phyloP scores from a whole-genome alignment of 257 asterid species.

The Lycium barbarum region DNA sequence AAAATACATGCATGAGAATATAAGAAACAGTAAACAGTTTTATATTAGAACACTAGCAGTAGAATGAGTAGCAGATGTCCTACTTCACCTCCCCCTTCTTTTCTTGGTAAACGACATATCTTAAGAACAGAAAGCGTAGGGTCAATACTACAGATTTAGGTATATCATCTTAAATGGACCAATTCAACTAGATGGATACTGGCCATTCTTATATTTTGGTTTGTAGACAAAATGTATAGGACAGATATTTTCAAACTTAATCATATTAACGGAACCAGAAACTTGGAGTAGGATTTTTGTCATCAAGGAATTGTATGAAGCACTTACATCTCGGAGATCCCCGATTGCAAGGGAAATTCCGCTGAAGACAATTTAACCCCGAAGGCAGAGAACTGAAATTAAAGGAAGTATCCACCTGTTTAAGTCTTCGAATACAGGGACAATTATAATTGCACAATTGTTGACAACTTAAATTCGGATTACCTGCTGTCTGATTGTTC shows the following conservation, averaged over 20 bases:
- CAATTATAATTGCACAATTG: neutral
- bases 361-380: slow-evolving; percentile 75
- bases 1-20: neutral
- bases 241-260: slow-evolving; percentile 15
- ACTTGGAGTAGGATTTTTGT: neutral
- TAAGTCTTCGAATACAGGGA: neutral
- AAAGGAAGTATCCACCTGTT: slow-evolving; percentile 13
- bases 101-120: neutral
- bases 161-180: neutral
- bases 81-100: neutral
- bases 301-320: neutral
- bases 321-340: slow-evolving; percentile 62
- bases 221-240: slow-evolving; percentile 11
- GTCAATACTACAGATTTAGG: neutral
- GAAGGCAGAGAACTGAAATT: slow-evolving; percentile 53
- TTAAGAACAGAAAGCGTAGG: neutral
- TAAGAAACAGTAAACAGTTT: neutral
- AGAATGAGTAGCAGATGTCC: slow-evolving; percentile 6
- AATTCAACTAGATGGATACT: slow-evolving; percentile 11
- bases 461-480: neutral
- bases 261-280: slow-evolving; percentile 36
- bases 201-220: neutral
- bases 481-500: slow-evolving; percentile 56
- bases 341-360: slow-evolving; percentile 69
- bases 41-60: slow-evolving; percentile 5